Evolutionary conservation across 345 rosid species (phyloP).

Genomic region (Brassica carinata): DNA sequence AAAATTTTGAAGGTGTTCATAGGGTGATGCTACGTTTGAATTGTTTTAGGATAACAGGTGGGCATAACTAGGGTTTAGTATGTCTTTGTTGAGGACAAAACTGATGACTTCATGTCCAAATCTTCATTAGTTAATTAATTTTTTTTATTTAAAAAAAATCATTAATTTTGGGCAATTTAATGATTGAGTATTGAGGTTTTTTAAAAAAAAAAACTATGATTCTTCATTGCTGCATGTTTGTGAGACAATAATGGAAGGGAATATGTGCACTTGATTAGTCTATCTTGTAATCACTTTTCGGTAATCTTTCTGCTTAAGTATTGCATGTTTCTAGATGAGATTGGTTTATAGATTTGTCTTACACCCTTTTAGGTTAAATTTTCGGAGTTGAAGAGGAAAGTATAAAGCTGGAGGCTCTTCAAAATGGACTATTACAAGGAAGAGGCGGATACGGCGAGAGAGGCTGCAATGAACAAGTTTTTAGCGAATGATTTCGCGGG

Average conservation of each 20-base stretch:
- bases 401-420: no score
- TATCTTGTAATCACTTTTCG: neutral
- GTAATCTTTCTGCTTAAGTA: neutral
- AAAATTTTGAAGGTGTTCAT: neutral
- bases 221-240: slow-evolving; percentile 14
- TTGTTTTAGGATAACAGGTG: neutral
- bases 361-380: no score
- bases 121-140: neutral
- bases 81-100: neutral
- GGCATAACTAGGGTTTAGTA: neutral
- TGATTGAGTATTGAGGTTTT: slow-evolving; percentile 1
- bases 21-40: neutral
- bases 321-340: neutral
- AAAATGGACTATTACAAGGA: slow-evolving; percentile 63
- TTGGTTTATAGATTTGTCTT: neutral
- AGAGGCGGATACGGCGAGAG: slow-evolving; percentile 57
- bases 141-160: no score
- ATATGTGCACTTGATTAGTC: neutral
- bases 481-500: slow-evolving; percentile 48
- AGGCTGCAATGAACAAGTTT: slow-evolving; percentile 58
- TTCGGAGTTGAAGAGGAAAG: no score
- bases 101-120: neutral
- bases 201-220: neutral
- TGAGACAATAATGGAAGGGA: neutral
- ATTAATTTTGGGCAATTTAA: neutral